phyloP scores from a whole-genome alignment of 1,284 basidiomycete genomes.

The Coniophora puteana region DNA sequence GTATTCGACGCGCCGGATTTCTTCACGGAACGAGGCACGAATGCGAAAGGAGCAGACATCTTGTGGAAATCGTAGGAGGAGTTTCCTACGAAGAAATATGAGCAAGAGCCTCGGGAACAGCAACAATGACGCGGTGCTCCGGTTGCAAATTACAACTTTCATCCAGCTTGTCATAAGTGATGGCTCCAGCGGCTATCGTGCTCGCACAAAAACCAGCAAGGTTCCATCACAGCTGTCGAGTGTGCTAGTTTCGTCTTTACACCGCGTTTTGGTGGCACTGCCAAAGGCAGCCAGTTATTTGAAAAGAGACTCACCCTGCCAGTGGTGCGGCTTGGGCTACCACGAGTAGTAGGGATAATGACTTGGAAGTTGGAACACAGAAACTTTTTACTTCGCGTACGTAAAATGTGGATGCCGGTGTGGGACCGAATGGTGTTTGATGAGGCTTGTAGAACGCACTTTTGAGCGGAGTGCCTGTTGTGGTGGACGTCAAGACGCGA shows the following conservation, averaged over 20 bases:
- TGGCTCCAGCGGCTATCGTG: constrained; percentile 18
- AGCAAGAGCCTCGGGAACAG: too few relatives aligned
- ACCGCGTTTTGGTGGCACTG: neutral
- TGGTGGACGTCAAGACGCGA: too few relatives aligned
- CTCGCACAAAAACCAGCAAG: constrained; percentile 15
- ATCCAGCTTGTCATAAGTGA: constrained; percentile 16
- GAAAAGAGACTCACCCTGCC: neutral
- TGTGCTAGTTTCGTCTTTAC: constrained; percentile 23
- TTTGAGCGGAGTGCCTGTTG: too few relatives aligned
- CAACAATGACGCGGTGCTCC: too few relatives aligned
- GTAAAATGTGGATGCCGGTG: constrained; percentile 1
- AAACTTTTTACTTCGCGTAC: neutral
- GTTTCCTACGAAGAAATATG: too few relatives aligned
- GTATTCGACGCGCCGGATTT: neutral
- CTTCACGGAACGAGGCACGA: neutral
- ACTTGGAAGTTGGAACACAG: neutral
- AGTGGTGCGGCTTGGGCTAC: neutral
- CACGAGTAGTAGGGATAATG: neutral
- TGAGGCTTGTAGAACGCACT: too few relatives aligned
- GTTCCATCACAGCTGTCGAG: constrained; percentile 17
- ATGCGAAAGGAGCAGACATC: neutral
- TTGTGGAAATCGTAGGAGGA: too few relatives aligned
- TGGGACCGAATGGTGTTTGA: neutral
- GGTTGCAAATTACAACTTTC: constrained; percentile 29
- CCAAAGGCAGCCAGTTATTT: neutral